Conservation (phyloP, 208 protist species). For the Trypanosoma vivax region DNA sequence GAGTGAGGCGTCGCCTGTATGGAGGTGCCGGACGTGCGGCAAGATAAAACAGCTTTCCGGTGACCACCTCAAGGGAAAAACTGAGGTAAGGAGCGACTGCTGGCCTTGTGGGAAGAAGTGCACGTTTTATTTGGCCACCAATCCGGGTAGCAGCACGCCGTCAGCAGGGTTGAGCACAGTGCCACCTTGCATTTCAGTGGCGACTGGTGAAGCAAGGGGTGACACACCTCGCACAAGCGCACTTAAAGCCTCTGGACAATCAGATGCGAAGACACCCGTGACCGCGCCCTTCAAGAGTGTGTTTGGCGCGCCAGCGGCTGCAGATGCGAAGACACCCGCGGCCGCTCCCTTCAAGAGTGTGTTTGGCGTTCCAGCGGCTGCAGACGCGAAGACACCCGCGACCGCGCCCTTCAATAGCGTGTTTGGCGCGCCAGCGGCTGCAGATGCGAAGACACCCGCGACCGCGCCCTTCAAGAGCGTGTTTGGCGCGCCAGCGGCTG, state of each 20-base stretch:
- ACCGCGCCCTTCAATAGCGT: background rate
- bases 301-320: background rate
- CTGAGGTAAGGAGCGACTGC: slow-evolving; percentile 41
- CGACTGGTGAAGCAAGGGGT: background rate
- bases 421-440: background rate
- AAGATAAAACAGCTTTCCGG: slow-evolving; percentile 50
- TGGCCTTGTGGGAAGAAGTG: slow-evolving; percentile 49
- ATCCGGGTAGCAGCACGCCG: background rate
- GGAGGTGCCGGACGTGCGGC: slow-evolving; percentile 31
- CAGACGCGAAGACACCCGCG: background rate
- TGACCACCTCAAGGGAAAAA: slow-evolving; percentile 40
- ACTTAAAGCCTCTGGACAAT: background rate
- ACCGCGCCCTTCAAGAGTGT: background rate
- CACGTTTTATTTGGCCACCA: slow-evolving; percentile 17
- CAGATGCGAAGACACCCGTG: background rate
- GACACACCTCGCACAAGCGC: background rate
- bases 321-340: background rate
- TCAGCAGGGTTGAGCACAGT: background rate
- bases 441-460: background rate
- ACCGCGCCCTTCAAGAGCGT: background rate
- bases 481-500: background rate
- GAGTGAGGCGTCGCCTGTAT: slow-evolving; percentile 2
- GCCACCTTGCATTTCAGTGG: background rate
- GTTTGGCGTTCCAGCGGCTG: background rate
- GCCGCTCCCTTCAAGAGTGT: background rate